Conservation (phyloP, 2,329 filamentous ascomycete species). For the Lecanicillium sp. region DNA sequence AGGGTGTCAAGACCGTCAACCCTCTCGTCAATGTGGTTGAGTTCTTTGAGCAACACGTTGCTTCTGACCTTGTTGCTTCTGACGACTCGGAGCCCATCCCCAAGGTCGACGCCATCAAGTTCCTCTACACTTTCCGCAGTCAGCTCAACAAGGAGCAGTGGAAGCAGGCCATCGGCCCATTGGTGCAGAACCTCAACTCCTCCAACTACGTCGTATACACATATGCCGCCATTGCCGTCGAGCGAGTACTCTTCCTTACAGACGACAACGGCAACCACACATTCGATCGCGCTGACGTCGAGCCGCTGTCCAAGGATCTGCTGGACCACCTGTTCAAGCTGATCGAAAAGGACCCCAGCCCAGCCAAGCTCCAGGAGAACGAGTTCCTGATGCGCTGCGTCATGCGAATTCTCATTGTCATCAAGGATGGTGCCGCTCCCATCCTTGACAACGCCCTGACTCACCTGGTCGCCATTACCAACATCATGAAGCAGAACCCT, state of each 20-base stretch:
- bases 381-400: constrained; percentile 98
- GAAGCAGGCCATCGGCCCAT: constrained; percentile 79
- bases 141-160: constrained; percentile 89
- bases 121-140: constrained; percentile 92
- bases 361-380: constrained; percentile 95
- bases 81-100: constrained; percentile 71
- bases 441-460: constrained; percentile 73
- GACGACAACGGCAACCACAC: constrained; percentile 70
- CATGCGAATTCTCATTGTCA: constrained; percentile 93
- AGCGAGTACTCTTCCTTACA: constrained; percentile 79
- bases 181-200: constrained; percentile 86
- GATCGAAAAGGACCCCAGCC: constrained; percentile 75
- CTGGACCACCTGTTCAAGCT: constrained; percentile 85
- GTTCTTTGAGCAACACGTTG: constrained; percentile 91
- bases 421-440: constrained; percentile 71
- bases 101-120: constrained; percentile 98
- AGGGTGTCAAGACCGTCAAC: constrained; percentile 89
- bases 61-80: constrained; percentile 73
- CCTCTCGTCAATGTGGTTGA: constrained; percentile 81
- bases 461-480: constrained; percentile 83
- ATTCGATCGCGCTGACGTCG: constrained; percentile 73
- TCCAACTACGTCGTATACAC: constrained; percentile 96
- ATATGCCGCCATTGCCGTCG: constrained; percentile 94
- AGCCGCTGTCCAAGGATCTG: constrained; percentile 77
- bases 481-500: constrained; percentile 87